Conservation (phyloP, 306 rosid species). For the Fragaria vesca region DNA sequence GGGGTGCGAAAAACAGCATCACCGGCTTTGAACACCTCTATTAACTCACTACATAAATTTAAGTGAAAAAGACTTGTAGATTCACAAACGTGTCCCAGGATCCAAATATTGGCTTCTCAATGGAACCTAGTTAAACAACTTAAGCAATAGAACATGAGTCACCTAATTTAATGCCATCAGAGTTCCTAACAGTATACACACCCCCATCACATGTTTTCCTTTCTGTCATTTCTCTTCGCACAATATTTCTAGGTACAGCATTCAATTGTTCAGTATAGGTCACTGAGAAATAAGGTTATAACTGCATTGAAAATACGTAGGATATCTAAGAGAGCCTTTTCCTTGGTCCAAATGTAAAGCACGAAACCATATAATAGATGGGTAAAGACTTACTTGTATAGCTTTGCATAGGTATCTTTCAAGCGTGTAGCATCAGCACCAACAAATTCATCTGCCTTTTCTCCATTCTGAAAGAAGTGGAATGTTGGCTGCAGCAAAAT, state of each 20-base stretch:
- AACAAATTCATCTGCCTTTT: constrained; percentile 61
- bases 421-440: constrained; percentile 61
- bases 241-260: neutral
- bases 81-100: neutral
- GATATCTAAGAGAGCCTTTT: neutral
- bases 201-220: neutral
- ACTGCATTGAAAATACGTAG: neutral
- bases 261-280: neutral
- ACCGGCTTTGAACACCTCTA: neutral
- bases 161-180: neutral
- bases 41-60: neutral
- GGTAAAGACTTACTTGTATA: constrained; percentile 57
- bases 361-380: neutral
- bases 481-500: constrained; percentile 72
- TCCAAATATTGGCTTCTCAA: neutral
- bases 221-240: neutral
- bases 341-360: neutral
- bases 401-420: constrained; percentile 53
- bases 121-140: neutral
- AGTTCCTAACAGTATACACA: neutral
- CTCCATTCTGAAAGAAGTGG: constrained; percentile 71
- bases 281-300: neutral
- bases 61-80: neutral
- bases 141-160: neutral
- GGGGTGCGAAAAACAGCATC: neutral